Base-by-base conservation (phyloP, 78 protist species). In the Monocercomonoides exilis region DNA sequence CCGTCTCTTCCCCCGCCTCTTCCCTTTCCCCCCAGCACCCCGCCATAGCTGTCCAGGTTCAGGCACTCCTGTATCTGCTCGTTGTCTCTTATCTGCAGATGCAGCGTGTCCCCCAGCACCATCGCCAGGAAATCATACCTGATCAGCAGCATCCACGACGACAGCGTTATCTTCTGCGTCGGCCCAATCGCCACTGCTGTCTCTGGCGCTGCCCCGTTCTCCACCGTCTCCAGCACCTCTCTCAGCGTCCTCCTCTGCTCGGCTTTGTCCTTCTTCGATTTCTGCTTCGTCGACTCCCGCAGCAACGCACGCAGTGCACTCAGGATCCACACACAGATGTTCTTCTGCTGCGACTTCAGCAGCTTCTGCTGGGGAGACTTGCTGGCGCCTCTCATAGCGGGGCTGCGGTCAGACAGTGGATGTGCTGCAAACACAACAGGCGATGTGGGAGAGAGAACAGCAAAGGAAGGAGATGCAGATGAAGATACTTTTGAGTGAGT, bases 191-290 rank as follows among this genome's bases (percentile, higher is more conserved):
- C 38, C 11, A 29, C 11, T 29, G 11, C 21, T 54, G 11, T 11
- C 21, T 11, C 21, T 54, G 70, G 70, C 21, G 11, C 70, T 54
- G 11, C 70, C 21, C 70, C 70, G 21, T 54, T 21, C 21, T 54
- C 70, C 70, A 54, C 11, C 38, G 21, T 29, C 21, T 54, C 21
- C 38, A 54, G 70, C 70, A 54, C 70, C 21, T 11, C 21, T 54
- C 21, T 11, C 11, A 54, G 38, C 21, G 70, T 54, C 21, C 21
- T 54, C 21, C 70, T 11, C 70, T 54, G 70, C 21, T 54, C 70
- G 11, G 70, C 70, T 54, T 54, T 54, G 70, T 54, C 70, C 70
- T 54, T 54, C 70, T 54, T 54, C 70, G 70, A 54, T 54, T 54
- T 54, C 38, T 11, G 11, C 38, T 54, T 11, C 11, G 70, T 54